phyloP scores from a whole-genome alignment of 73 alveolate genomes.

The Paramecium tetraurelia region DNA sequence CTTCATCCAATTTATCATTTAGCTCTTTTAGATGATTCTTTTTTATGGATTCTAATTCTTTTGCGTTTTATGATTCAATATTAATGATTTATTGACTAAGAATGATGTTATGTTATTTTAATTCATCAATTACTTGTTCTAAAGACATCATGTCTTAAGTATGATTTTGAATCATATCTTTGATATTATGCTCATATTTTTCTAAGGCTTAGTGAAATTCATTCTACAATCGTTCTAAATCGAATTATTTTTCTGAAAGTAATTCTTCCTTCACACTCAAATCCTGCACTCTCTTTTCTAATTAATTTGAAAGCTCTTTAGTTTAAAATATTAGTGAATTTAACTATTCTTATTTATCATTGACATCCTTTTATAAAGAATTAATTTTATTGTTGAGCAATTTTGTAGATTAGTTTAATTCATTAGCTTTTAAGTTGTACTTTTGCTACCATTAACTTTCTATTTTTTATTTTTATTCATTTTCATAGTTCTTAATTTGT shows the following conservation, averaged over 20 bases:
- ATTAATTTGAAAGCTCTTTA: not conserved
- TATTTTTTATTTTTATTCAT: not conserved
- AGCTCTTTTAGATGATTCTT: not conserved
- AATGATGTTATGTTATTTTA: slow-evolving; percentile 1
- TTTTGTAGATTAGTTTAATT: not conserved
- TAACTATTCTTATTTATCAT: not conserved
- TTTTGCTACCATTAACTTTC: not conserved
- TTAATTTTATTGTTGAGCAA: not conserved
- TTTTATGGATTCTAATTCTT: not conserved
- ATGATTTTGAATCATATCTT: not conserved
- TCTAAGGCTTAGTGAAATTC: not conserved
- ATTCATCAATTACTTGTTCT: not conserved
- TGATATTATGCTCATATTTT: slow-evolving; percentile 4
- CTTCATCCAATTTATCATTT: not conserved
- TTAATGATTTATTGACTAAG: not conserved
- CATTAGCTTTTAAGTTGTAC: not conserved
- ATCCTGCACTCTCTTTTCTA: not conserved
- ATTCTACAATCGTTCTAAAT: not conserved
- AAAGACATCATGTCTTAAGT: not conserved
- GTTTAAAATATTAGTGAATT: not conserved
- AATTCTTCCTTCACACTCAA: not conserved
- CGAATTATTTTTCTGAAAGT: not conserved
- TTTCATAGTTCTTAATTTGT: not conserved
- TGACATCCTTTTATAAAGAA: not conserved
- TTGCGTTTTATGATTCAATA: not conserved